These are phyloP conservation scores for Coemansia sp. DNA, from an alignment of 192 early-diverging fungal species.

Conservation along the genomic window DNA sequence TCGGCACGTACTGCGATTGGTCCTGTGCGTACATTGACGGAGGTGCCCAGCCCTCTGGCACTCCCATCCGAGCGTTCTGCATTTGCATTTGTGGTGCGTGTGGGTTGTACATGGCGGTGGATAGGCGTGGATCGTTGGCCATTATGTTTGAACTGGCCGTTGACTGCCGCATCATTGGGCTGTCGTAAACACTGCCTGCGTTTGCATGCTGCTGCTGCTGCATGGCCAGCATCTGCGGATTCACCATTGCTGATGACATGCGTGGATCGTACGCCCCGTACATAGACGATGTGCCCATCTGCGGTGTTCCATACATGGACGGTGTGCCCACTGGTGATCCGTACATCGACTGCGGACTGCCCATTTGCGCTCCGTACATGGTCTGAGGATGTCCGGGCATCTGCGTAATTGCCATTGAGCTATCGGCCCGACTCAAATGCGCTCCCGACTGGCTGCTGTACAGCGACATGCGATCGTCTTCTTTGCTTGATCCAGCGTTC, in stretches of 20 bases:
- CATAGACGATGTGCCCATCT: neutral
- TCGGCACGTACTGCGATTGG: constrained; percentile 6
- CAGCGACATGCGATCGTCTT: constrained; percentile 29
- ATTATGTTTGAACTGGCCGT: constrained; percentile 6
- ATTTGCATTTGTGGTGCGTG: constrained; percentile 6
- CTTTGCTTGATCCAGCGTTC: constrained; percentile 18
- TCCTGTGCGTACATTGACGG: neutral
- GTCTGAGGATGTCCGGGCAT: constrained; percentile 5
- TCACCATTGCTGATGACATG: constrained; percentile 41
- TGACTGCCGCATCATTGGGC: constrained; percentile 7
- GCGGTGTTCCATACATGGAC: constrained; percentile 36
- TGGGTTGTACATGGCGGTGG: constrained; percentile 32
- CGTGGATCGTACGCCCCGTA: constrained; percentile 28
- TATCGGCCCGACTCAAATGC: constrained; percentile 31
- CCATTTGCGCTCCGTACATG: neutral
- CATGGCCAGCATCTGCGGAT: constrained; percentile 31
- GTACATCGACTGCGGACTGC: neutral
- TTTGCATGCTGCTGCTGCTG: constrained; percentile 40
- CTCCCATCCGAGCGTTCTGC: constrained; percentile 12
- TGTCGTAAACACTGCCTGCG: constrained; percentile 19
- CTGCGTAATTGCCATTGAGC: constrained; percentile 35
- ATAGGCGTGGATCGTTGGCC: constrained; percentile 29
- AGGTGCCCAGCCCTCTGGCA: neutral
- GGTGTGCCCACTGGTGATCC: neutral
- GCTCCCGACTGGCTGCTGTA: constrained; percentile 32